A percentile compares a stretch with the other conserved stretches of the same genome.
Conservation (phyloP, 352 stramenopile species). For the Phytophthora multivora region DNA sequence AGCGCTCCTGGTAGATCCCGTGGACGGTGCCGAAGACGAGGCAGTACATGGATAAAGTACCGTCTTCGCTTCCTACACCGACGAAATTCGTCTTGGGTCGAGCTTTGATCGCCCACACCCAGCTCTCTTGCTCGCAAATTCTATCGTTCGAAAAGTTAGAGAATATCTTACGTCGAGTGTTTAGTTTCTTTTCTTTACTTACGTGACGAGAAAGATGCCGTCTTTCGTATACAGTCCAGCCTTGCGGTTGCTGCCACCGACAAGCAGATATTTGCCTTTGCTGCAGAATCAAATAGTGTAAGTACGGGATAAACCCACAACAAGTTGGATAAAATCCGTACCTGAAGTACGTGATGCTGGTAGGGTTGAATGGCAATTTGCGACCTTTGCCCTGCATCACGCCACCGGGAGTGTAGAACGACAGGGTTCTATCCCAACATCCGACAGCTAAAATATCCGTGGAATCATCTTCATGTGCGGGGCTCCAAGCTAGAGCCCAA, state of each 20-base stretch:
- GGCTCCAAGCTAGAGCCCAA: constrained; percentile 89
- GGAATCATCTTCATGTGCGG: constrained; percentile 71
- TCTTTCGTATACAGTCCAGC: constrained; percentile 91
- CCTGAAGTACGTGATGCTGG: constrained; percentile 89
- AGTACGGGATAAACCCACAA: not conserved
- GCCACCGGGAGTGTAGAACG: constrained; percentile 91
- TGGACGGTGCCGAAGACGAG: constrained; percentile 93
- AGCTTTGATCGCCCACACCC: constrained; percentile 90
- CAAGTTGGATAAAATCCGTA: constrained; percentile 10
- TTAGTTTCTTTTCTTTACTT: constrained; percentile 5
- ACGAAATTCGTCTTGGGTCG: constrained; percentile 89
- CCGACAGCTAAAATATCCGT: constrained; percentile 91
- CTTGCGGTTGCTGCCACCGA: constrained; percentile 88
- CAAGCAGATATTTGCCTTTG: constrained; percentile 92
- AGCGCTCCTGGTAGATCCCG: constrained; percentile 93
- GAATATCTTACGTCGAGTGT: no score
- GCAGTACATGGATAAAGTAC: constrained; percentile 84
- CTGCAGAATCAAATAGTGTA: constrained; percentile 24
- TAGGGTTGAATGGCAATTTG: constrained; percentile 94
- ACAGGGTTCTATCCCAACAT: constrained; percentile 94
- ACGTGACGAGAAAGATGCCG: constrained; percentile 74
- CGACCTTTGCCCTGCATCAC: constrained; percentile 85
- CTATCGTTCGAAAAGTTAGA: constrained; percentile 17
- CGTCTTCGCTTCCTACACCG: constrained; percentile 87
- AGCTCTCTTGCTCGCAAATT: constrained; percentile 89